Evolutionary conservation across 2,329 filamentous ascomycete genomes (phyloP).

Genomic region (Colletotrichum sp.): DNA sequence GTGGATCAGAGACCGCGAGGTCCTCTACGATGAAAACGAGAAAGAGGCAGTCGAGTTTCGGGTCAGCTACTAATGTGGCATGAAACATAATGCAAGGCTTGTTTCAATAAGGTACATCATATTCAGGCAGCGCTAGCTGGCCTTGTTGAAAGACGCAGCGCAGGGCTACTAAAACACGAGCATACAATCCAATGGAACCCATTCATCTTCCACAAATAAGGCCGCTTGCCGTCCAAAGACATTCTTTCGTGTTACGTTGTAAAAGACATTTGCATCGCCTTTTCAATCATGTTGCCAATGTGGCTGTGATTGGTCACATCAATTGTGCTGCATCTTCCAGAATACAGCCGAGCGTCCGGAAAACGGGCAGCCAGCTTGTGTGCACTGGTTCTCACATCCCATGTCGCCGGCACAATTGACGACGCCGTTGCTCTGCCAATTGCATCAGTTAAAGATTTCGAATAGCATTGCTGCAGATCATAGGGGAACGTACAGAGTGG

Average conservation of each 20-base stretch:
- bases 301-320: background rate
- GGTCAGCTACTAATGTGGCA: background rate
- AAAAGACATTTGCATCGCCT: background rate
- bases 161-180: background rate
- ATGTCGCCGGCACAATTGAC: background rate
- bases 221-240: background rate
- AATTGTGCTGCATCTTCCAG: background rate
- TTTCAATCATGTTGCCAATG: background rate
- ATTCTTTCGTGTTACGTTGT: background rate
- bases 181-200: background rate
- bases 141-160: background rate
- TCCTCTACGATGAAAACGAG: slow-evolving; percentile 37
- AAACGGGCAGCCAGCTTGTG: background rate
- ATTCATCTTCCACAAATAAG: background rate
- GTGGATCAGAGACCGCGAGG: slow-evolving; percentile 42
- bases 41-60: background rate
- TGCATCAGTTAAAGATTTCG: background rate
- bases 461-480: background rate
- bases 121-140: background rate
- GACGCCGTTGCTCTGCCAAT: background rate
- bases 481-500: background rate
- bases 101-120: background rate
- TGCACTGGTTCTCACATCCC: background rate
- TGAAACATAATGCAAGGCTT: background rate
- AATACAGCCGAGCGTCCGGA: background rate